These are phyloP conservation scores for Xylaria sp. DNA, from an alignment of 2,329 filamentous ascomycete genomes.

Conservation along the genomic window DNA sequence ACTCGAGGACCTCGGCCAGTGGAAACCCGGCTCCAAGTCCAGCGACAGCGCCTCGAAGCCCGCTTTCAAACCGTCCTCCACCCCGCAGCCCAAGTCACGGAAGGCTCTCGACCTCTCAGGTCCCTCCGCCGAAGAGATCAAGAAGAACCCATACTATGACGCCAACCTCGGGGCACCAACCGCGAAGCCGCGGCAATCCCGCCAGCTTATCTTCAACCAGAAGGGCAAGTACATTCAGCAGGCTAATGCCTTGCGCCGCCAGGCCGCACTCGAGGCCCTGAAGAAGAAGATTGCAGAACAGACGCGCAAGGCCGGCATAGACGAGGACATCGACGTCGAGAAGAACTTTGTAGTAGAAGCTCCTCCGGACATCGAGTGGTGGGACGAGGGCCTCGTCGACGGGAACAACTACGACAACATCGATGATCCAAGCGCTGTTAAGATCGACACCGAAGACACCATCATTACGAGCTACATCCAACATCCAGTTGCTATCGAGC, in stretches of 20 bases:
- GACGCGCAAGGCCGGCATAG: constrained; percentile 89
- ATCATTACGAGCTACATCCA: constrained; percentile 93
- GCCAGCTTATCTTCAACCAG: constrained; percentile 88
- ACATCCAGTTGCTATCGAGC: constrained; percentile 89
- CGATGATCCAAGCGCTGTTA: constrained; percentile 72
- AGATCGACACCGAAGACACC: constrained; percentile 80
- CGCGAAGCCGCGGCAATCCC: constrained; percentile 73
- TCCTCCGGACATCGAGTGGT: constrained; percentile 95
- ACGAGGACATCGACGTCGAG: constrained; percentile 89
- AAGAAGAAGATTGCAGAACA: constrained; percentile 92
- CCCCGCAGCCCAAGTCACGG: constrained; percentile 50
- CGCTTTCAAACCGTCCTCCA: constrained; percentile 28
- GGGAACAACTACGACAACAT: constrained; percentile 80
- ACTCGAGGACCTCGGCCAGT: constrained; percentile 59
- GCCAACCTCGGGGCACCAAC: constrained; percentile 70
- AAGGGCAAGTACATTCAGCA: constrained; percentile 98
- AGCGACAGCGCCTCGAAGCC: constrained; percentile 58
- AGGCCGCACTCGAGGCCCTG: constrained; percentile 91
- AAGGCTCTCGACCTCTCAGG: constrained; percentile 49
- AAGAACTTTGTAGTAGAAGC: constrained; percentile 87
- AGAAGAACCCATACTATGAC: constrained; percentile 84
- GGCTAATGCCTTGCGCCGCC: constrained; percentile 86
- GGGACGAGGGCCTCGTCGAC: constrained; percentile 88
- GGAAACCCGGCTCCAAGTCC: constrained; percentile 44
- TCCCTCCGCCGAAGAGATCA: constrained; percentile 49